Percentiles rank a stretch among this genome's conserved stretches.
These are phyloP conservation scores for Candida saitoana DNA, from an alignment of 805 yeast species.

Conservation along the genomic window DNA sequence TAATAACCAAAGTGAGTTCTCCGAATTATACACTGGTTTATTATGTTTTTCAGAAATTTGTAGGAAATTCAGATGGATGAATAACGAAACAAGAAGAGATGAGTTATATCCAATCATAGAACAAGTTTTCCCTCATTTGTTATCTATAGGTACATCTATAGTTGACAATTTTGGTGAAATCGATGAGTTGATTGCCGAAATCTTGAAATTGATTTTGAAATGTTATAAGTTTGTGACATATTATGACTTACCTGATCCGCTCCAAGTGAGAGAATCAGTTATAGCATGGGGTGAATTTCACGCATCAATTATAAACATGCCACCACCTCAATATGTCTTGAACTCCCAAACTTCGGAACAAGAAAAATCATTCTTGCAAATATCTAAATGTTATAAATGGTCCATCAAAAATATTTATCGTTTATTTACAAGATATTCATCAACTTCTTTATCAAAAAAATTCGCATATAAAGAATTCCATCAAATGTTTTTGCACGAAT, in stretches of 20 bases:
- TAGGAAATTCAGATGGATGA: conserved; percentile 67
- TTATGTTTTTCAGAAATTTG: conserved; percentile 66
- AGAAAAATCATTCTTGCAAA: conserved; percentile 57
- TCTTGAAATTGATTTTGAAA: conserved; percentile 70
- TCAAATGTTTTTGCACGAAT: conserved; percentile 47
- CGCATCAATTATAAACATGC: conserved; percentile 58
- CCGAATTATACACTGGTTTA: conserved; percentile 58
- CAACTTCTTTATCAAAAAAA: conserved; percentile 40
- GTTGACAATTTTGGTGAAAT: conserved; percentile 20
- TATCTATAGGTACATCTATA: conserved; percentile 59
- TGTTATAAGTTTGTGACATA: conserved; percentile 73
- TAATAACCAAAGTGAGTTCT: conserved; percentile 17
- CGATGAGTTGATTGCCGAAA: conserved; percentile 53
- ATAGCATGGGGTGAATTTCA: conserved; percentile 75
- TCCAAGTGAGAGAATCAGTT: conserved; percentile 49
- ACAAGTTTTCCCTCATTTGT: conserved; percentile 60
- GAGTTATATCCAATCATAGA: conserved; percentile 44
- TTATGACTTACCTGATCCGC: conserved; percentile 62
- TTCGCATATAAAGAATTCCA: conserved; percentile 61
- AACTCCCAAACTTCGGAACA: conserved; percentile 44
- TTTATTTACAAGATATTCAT: conserved; percentile 67
- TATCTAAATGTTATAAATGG: conserved; percentile 73
- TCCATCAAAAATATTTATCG: conserved; percentile 73
- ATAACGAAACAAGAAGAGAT: conserved; percentile 41
- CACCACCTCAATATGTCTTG: conserved; percentile 51